phyloP scores from a whole-genome alignment of 2,329 filamentous ascomycete species.

The Monilinia fructicola region DNA sequence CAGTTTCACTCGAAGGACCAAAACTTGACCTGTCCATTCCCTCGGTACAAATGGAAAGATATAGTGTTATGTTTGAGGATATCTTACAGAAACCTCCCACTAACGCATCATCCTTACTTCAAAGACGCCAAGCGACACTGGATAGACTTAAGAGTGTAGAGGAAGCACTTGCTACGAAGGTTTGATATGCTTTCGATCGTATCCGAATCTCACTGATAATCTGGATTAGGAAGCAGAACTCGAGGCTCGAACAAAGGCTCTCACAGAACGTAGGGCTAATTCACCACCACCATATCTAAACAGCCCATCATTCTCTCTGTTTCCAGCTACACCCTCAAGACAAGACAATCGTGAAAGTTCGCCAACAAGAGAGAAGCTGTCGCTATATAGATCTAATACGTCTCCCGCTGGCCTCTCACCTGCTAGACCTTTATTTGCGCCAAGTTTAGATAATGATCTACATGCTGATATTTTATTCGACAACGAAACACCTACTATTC shows the following conservation, averaged over 20 bases:
- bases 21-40: slow-evolving; percentile 79
- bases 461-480: slow-evolving; percentile 30
- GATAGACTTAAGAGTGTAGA: slow-evolving; percentile 57
- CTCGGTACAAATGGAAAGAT: slow-evolving; percentile 76
- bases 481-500: background rate
- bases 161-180: slow-evolving; percentile 45
- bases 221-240: slow-evolving; percentile 43
- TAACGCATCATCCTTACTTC: slow-evolving; percentile 45
- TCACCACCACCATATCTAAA: slow-evolving; percentile 48
- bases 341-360: slow-evolving; percentile 26
- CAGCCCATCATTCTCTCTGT: slow-evolving; percentile 49
- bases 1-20: slow-evolving; percentile 32
- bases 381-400: slow-evolving; percentile 52
- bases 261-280: slow-evolving; percentile 47
- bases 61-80: slow-evolving; percentile 88
- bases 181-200: slow-evolving; percentile 27
- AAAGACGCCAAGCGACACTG: slow-evolving; percentile 58
- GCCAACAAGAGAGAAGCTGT: slow-evolving; percentile 14
- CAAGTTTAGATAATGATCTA: slow-evolving; percentile 28
- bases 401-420: slow-evolving; percentile 43
- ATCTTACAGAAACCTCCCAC: slow-evolving; percentile 54
- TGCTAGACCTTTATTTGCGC: slow-evolving; percentile 42
- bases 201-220: slow-evolving; percentile 29
- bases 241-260: slow-evolving; percentile 30
- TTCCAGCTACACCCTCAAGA: slow-evolving; percentile 35